Base-by-base conservation (phyloP, 2,329 filamentous ascomycete genomes). In the Ceratocystis cacaofunesta region DNA sequence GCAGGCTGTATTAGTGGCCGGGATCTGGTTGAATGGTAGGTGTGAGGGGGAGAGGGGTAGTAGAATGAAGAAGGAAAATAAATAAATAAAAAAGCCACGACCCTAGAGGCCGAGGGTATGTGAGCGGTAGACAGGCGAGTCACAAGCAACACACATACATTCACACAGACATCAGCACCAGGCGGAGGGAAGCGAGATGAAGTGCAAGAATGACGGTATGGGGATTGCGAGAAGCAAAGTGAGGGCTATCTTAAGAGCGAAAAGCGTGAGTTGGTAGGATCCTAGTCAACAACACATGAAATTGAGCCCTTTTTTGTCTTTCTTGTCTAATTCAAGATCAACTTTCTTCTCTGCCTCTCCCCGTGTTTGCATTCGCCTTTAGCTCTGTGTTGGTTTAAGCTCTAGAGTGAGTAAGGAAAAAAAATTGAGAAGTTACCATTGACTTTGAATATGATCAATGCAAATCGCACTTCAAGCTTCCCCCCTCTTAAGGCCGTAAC, bases 171-270 rank as follows among this genome's bases (percentile, higher is more conserved):
- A 41, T 25, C 48, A 12, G 48, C 48, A 8, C 19, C 48, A 50
- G 2, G 7, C 48, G 19, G 48, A 50, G 19, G 48, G 2, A 50
- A 25, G 48, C 48, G 19, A 25, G 48, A 50, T 5, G n/a, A 50
- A 50, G 60, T 32, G 44, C 64, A 32, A 46, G 43, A 44, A 52
- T 48, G 62, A 41, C 52, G 57, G 41, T 19, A 67, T 48, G 63
- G 30, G 36, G 58, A 61, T 15, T 30, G 46, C 48, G 7, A 28
- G 22, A 25, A 32, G 52, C 52, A 25, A 57, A 32, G 28, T 7
- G 22, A 32, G 30, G 30, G 30, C 30, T 32, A 32, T 32, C 6
- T 32, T 7, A 32, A 32, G 30, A 32, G 30, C 6, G 30, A 12
- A 41, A 41, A 15, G 36, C 15, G 36, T 15, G 36, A 41, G 36